These are phyloP conservation scores for Clohesyomyces aquaticus DNA, from an alignment of 495 filamentous ascomycete species.

Conservation along the genomic window DNA sequence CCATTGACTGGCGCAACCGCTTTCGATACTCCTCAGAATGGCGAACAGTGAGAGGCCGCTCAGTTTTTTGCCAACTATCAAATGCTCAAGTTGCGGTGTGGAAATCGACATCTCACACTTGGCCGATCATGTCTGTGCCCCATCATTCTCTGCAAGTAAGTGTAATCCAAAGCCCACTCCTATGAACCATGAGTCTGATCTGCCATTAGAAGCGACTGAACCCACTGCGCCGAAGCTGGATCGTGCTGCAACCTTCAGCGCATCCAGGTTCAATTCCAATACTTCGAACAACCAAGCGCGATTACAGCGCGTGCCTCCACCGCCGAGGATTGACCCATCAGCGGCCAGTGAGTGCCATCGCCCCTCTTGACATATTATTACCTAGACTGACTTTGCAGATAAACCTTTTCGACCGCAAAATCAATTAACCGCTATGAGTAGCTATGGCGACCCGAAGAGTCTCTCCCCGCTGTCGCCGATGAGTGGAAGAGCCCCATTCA, in stretches of 20 bases:
- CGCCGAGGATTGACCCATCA: slow-evolving; percentile 59
- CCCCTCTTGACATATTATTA: background rate
- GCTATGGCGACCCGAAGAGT: slow-evolving; percentile 59
- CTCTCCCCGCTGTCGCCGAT: slow-evolving; percentile 58
- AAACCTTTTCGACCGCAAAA: slow-evolving; percentile 42
- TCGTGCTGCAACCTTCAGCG: slow-evolving; percentile 31
- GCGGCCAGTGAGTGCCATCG: slow-evolving; percentile 55
- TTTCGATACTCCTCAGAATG: slow-evolving; percentile 40
- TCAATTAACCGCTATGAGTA: slow-evolving; percentile 54
- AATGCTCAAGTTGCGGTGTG: slow-evolving; percentile 86
- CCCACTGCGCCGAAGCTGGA: slow-evolving; percentile 32
- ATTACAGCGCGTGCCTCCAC: slow-evolving; percentile 45
- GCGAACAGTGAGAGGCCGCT: slow-evolving; percentile 53
- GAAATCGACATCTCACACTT: slow-evolving; percentile 88
- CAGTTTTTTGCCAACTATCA: slow-evolving; percentile 85
- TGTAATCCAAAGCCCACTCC: background rate
- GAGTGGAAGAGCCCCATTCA: slow-evolving; percentile 51
- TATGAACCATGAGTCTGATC: background rate
- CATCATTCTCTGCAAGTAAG: slow-evolving; percentile 32
- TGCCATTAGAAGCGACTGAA: slow-evolving; percentile 7
- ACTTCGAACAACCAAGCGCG: slow-evolving; percentile 25
- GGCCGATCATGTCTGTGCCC: slow-evolving; percentile 84
- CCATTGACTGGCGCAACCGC: slow-evolving; percentile 16
- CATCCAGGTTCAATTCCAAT: slow-evolving; percentile 19
- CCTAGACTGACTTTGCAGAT: slow-evolving; percentile 16